Conservation (phyloP, 176 grass and related monocot species). For the Zoysia japonica region DNA sequence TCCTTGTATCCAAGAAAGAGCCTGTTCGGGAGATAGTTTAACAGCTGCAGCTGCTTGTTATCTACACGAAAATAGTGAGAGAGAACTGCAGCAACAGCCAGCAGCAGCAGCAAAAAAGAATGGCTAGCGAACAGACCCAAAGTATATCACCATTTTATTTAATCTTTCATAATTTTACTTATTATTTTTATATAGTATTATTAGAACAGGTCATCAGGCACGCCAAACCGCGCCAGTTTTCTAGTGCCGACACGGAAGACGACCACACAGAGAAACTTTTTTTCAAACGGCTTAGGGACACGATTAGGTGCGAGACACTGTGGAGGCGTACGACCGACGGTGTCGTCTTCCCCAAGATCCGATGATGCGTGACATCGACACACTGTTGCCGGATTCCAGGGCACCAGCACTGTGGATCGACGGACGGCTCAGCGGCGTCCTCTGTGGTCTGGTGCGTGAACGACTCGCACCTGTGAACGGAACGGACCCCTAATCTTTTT, state of each 20-base stretch:
- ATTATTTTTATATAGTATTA: no score
- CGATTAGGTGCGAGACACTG: background rate
- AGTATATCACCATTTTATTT: no score
- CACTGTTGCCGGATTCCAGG: background rate
- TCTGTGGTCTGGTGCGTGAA: background rate
- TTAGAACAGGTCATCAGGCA: no score
- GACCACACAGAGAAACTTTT: background rate
- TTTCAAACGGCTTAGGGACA: background rate
- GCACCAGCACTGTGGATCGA: background rate
- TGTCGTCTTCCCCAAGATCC: background rate
- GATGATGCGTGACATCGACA: background rate
- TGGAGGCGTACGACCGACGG: background rate
- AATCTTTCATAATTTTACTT: no score
- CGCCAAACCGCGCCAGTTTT: no score
- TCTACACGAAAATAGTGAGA: no score
- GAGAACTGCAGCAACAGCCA: no score
- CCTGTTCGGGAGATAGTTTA: no score
- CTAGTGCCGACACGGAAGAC: background rate
- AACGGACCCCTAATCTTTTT: background rate
- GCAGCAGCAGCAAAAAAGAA: no score
- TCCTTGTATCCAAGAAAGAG: no score
- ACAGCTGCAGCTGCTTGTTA: no score
- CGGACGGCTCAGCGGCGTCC: conserved; percentile 8
- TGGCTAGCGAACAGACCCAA: no score
- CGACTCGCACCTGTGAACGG: background rate